Base-by-base conservation (phyloP, 352 stramenopile genomes). In the Thalassiosira pacifica region DNA sequence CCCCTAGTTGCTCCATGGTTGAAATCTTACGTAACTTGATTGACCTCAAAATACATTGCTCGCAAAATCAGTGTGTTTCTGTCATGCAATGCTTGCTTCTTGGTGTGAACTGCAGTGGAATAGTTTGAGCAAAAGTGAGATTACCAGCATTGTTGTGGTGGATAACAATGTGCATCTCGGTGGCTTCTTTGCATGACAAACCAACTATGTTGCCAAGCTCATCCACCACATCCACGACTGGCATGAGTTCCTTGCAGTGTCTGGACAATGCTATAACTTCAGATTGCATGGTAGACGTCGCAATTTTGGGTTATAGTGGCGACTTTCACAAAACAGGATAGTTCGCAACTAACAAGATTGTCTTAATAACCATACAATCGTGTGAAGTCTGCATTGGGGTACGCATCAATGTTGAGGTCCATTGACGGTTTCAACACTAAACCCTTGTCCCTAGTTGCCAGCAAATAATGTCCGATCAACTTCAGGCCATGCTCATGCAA, bases 111-210 rank as follows among this genome's bases (percentile, higher is more conserved):
- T 24, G 29, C 22, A 27, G 31, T 37, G 53, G 53, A 40, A 68
- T 53, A 11, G 73, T 9, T n/a, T 80, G 52, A 16, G 45, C 60
- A 10, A 80, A 26, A 31, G 29, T n/a, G 0, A 79, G 18, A 31
- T 52, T 53, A 37, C 70, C 70, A 61, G 63, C 70, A 53, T 80
- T 80, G 61, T 80, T 59, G 40, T 80, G 34, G 31, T 80, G 72
- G 26, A 80, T 59, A 13, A 6, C 2, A 80, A 22, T n/a, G 72
- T 57, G 1, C 72, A 45, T 2, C 22, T 9, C 11, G 72, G 3
- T 3, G 18, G 61, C 5, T n/a, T 53, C 60, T 4, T 29, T 29
- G 22, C 61, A 16, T 4, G 70, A 24, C 40, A 78, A 31, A 26
- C 31, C 32, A 29, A 78, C 16, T 24, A 45, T 48, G 1, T 4